Percentiles rank a stretch among this genome's conserved stretches.
Evolutionary conservation across 2,329 filamentous ascomycete species (phyloP).

Genomic region (Dactylellina haptotyla): DNA sequence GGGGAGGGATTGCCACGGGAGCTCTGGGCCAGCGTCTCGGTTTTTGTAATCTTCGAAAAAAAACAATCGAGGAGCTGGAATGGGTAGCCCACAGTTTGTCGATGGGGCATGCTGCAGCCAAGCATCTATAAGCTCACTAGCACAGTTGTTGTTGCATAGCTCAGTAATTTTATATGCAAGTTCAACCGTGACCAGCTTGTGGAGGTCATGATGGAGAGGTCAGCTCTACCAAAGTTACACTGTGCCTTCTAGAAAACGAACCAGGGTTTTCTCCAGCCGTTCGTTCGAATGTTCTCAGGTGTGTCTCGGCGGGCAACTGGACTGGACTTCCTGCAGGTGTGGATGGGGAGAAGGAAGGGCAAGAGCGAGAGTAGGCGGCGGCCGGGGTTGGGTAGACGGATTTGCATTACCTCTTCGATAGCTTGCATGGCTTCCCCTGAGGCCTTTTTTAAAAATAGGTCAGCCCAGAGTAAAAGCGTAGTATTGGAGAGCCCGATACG

Average conservation of each 20-base stretch:
- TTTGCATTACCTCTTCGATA: constrained; percentile 53
- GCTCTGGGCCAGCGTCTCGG: too few relatives aligned
- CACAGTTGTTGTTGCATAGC: not conserved
- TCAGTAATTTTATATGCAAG: constrained; percentile 25
- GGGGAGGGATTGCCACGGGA: too few relatives aligned
- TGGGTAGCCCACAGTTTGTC: constrained; percentile 16
- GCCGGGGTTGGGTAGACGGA: constrained; percentile 47
- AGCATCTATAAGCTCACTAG: not conserved
- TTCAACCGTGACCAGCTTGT: constrained; percentile 33
- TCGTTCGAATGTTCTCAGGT: too few relatives aligned
- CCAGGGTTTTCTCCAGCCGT: constrained; percentile 12
- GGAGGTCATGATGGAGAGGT: constrained; percentile 52
- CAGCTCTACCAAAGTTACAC: constrained; percentile 34
- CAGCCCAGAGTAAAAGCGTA: constrained; percentile 36
- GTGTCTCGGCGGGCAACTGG: not conserved
- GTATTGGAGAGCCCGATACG: constrained; percentile 38
- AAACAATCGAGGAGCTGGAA: constrained; percentile 18
- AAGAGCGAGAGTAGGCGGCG: constrained; percentile 11
- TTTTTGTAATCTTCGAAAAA: constrained; percentile 2
- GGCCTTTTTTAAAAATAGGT: constrained; percentile 50
- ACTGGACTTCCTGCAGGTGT: constrained; percentile 24
- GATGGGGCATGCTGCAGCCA: constrained; percentile 5
- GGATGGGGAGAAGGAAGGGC: not conserved
- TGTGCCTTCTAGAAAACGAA: constrained; percentile 41
- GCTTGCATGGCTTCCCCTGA: constrained; percentile 53